Conservation (phyloP, 768 basidiomycete genomes). For the Exsudoporus frostii region DNA sequence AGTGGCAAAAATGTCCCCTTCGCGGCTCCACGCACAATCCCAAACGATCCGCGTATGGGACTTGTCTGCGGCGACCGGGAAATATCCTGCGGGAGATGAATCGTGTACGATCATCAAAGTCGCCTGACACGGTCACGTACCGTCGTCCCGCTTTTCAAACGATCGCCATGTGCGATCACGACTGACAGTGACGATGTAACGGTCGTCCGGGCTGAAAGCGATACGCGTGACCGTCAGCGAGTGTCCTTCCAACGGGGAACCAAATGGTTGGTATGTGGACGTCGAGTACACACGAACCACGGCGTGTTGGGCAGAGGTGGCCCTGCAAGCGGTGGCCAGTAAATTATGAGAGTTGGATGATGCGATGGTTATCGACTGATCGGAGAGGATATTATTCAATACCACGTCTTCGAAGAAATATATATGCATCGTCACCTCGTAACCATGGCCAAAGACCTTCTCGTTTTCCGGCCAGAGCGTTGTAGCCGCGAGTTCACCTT, state of each 20-base stretch:
- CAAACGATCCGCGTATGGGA: constrained; percentile 92
- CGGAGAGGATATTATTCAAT: background rate
- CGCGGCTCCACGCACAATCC: constrained; percentile 87
- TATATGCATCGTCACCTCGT: constrained; percentile 59
- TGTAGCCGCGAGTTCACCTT: constrained; percentile 81
- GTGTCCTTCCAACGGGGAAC: constrained; percentile 78
- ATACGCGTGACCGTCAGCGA: constrained; percentile 86
- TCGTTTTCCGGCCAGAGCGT: constrained; percentile 98
- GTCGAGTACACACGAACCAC: constrained; percentile 81
- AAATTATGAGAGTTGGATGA: constrained; percentile 66
- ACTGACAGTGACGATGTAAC: constrained; percentile 76
- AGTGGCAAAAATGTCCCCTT: constrained; percentile 82
- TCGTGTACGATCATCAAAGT: background rate
- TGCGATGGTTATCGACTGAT: constrained; percentile 75
- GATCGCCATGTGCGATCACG: constrained; percentile 91
- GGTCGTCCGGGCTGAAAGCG: constrained; percentile 85
- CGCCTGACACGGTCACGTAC: constrained; percentile 23
- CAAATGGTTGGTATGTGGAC: constrained; percentile 63
- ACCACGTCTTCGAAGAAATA: background rate
- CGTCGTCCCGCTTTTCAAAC: constrained; percentile 51
- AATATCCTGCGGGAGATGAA: constrained; percentile 45
- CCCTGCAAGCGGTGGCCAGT: constrained; percentile 88
- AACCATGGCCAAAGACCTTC: constrained; percentile 97
- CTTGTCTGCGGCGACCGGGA: constrained; percentile 67
- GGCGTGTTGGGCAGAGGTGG: constrained; percentile 86